Percentiles rank a stretch among this genome's conserved stretches.
phyloP scores from a whole-genome alignment of 208 protist genomes.

The Tritrichomonas musculus region DNA sequence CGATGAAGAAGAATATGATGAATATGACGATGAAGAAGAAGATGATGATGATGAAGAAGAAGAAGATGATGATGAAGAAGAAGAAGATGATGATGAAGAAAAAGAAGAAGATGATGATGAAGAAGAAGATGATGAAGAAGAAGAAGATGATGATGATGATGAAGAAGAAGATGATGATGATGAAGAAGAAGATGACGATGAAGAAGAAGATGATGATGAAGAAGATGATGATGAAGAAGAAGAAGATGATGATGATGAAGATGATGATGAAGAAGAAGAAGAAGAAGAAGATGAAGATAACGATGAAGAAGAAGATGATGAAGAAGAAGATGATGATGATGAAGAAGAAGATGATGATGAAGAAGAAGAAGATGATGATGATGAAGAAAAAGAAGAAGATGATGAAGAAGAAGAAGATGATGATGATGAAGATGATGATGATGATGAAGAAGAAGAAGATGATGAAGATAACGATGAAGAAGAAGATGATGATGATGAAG shows the following conservation, averaged over 20 bases:
- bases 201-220: neutral
- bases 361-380: neutral
- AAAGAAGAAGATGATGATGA: neutral
- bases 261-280: neutral
- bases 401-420: neutral
- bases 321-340: neutral
- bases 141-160: constrained; percentile 6
- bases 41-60: neutral
- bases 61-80: neutral
- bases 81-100: neutral
- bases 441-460: constrained; percentile 6
- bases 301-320: neutral
- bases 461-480: constrained; percentile 15
- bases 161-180: constrained; percentile 3
- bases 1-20: no score
- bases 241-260: neutral
- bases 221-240: constrained; percentile 3
- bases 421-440: neutral
- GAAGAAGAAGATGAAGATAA: neutral
- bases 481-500: neutral
- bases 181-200: neutral
- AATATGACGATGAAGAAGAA: no score
- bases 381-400: neutral
- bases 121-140: neutral
- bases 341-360: constrained; percentile 3